A percentile compares a stretch with the other conserved stretches of the same genome.
phyloP scores from a whole-genome alignment of 2,329 filamentous ascomycete genomes.

The Beauveria scarabaeidicola region DNA sequence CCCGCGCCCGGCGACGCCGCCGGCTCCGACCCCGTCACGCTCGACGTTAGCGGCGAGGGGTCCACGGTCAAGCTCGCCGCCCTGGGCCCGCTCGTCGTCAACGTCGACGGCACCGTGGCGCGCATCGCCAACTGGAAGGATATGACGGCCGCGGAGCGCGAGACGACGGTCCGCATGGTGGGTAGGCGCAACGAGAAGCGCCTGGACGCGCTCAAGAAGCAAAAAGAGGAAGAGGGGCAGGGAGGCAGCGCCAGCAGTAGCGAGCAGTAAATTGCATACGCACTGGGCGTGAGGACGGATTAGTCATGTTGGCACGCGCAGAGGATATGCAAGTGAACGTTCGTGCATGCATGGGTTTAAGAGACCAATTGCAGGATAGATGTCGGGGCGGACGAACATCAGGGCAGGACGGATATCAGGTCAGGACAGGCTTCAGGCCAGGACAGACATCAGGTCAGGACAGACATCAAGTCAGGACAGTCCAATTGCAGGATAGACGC shows the following conservation, averaged over 20 bases:
- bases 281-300: too few species aligned
- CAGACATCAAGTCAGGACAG: too few species aligned
- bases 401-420: too few species aligned
- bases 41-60: conserved; percentile 25
- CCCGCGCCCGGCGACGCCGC: conserved; percentile 18
- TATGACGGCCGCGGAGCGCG: conserved; percentile 60
- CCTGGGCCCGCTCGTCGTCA: conserved; percentile 66
- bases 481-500: too few species aligned
- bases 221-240: conserved; percentile 9
- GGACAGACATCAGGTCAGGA: too few species aligned
- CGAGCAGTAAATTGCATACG: not conserved
- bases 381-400: too few species aligned
- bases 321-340: too few species aligned
- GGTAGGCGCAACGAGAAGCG: conserved; percentile 60
- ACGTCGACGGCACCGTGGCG: conserved; percentile 61
- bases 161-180: conserved; percentile 58
- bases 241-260: not conserved
- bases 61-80: conserved; percentile 52
- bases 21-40: conserved; percentile 16
- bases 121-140: conserved; percentile 65
- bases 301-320: not conserved
- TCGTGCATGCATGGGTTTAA: too few species aligned
- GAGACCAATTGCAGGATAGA: too few species aligned
- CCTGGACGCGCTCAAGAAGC: conserved; percentile 39
- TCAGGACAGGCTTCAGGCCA: too few species aligned